A percentile compares a stretch with the other conserved stretches of the same genome.
These are phyloP conservation scores for Elongisporangium prolatum DNA, from an alignment of 352 stramenopile genomes.

Conservation along the genomic window DNA sequence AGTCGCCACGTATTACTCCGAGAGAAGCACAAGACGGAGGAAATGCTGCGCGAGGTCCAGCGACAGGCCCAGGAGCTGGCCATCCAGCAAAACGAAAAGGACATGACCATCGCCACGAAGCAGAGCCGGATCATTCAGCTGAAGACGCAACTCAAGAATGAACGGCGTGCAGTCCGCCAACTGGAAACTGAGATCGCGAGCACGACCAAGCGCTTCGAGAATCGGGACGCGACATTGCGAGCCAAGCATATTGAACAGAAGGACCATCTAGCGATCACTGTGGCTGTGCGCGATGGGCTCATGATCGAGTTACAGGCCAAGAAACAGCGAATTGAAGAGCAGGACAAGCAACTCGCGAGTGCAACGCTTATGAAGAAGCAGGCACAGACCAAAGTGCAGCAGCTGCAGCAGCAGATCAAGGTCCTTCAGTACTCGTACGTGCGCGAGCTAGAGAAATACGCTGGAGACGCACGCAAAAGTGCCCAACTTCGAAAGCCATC, in stretches of 20 bases:
- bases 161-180: conserved; percentile 37
- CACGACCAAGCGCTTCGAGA: conserved; percentile 23
- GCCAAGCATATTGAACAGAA: conserved; percentile 45
- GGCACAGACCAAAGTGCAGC: conserved; percentile 23
- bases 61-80: conserved; percentile 40
- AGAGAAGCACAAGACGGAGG: conserved; percentile 29
- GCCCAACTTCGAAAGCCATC: conserved; percentile 3
- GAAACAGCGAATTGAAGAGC: conserved; percentile 33
- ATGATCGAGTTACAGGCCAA: conserved; percentile 47
- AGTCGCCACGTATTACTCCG: conserved; percentile 10
- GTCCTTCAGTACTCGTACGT: conserved; percentile 52
- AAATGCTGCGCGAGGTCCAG: conserved; percentile 21
- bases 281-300: conserved; percentile 50
- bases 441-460: conserved; percentile 33
- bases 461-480: not conserved
- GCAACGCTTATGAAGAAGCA: conserved; percentile 15
- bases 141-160: conserved; percentile 48
- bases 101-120: conserved; percentile 37
- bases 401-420: conserved; percentile 42
- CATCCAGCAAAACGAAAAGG: conserved; percentile 37
- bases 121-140: conserved; percentile 53
- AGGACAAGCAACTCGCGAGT: conserved; percentile 22
- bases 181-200: conserved; percentile 35
- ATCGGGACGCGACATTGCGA: conserved; percentile 22
- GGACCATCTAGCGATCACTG: conserved; percentile 56